Conservation (phyloP, 2,329 filamentous ascomycete genomes). For the Apiospora koreana region DNA sequence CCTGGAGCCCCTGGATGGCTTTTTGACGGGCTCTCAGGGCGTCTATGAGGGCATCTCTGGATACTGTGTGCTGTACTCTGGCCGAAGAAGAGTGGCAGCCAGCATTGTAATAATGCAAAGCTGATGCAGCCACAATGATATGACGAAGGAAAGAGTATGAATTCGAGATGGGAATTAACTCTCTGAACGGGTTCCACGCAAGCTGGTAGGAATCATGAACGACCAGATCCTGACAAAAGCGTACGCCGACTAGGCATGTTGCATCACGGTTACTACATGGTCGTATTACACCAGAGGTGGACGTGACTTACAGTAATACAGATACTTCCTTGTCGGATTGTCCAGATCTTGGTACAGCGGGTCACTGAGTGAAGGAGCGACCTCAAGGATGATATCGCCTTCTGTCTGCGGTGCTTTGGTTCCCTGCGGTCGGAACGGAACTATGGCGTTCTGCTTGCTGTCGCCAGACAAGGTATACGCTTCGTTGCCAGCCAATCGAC, state of each 20-base stretch:
- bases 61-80: constrained; percentile 18
- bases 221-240: constrained; percentile 55
- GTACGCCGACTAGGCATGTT: constrained; percentile 24
- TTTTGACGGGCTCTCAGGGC: constrained; percentile 48
- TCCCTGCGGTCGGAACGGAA: not conserved
- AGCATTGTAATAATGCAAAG: constrained; percentile 49
- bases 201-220: constrained; percentile 42
- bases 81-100: constrained; percentile 34
- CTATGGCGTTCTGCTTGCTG: not conserved
- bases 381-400: not conserved
- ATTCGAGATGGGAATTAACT: constrained; percentile 48
- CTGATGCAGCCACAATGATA: constrained; percentile 51
- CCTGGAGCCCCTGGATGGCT: constrained; percentile 45
- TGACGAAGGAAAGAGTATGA: constrained; percentile 47
- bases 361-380: constrained; percentile 44
- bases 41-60: constrained; percentile 43
- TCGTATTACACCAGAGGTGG: not conserved
- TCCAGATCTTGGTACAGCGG: constrained; percentile 57
- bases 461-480: constrained; percentile 11
- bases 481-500: constrained; percentile 39
- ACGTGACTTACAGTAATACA: constrained; percentile 50
- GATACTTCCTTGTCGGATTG: constrained; percentile 45
- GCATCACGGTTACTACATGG: constrained; percentile 11
- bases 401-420: not conserved
- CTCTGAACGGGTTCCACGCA: constrained; percentile 48